Base-by-base conservation (phyloP, 768 basidiomycete genomes). In the Lactarius psammicola region DNA sequence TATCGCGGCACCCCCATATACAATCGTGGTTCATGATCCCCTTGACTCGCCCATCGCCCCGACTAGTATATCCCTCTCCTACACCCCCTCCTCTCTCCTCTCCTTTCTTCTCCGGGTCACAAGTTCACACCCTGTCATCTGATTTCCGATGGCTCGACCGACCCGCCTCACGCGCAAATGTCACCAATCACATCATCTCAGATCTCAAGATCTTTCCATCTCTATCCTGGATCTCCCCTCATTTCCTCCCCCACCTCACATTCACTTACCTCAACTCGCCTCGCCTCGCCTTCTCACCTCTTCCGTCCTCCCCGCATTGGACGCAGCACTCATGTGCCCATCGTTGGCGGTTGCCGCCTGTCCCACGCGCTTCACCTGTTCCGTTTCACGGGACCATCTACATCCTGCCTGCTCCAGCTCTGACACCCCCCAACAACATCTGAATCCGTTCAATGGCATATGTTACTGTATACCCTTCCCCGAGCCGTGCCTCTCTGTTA, bases 121-220 rank as follows among this genome's bases (percentile, higher is more conserved):
- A 65, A 59, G 53, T 30, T 53, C 60, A 46, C 60, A 55, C 65
- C 65, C 60, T 66, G 65, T 62, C 65, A 66, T 66, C 56, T 58
- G 56, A 58, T 62, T 54, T 58, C 49, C 63, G 46, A 58, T 54
- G 58, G 34, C 64, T 40, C n/a, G 59, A 56, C 59, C 31, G n/a
- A 49, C 40, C 61, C 30, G 30, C 58, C 57, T 33, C 60, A 46
- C 61, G 42, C 28, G 46, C 65, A n/a, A 59, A 54, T 55, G 61
- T 59, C 57, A 63, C 66, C 66, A 67, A 67, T 67, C 66, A 67
- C 66, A 67, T 59, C 65, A 53, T 58, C 51, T 54, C 65, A 23
- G 61, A 67, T 67, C 62, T 63, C 20, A 23, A 59, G 66, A 67
- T 67, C 66, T 34, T 31, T 42, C 51, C 64, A 60, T 65, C 64